Conservation (phyloP, 106 monocot species). For the Platanthera guangdongensis region DNA sequence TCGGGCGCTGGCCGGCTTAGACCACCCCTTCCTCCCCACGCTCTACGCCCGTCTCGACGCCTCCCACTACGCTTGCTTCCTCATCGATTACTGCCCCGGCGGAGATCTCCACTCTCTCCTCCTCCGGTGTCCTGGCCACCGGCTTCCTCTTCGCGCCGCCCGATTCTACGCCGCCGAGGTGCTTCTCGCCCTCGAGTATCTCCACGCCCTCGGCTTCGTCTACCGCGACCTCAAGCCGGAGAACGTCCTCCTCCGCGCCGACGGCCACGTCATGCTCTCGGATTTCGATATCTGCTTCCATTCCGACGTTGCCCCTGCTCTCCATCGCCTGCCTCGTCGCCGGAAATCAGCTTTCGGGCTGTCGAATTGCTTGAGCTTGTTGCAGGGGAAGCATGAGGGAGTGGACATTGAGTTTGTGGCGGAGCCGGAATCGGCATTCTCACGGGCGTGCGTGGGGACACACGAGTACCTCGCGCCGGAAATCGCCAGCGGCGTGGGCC, state of each 20-base stretch:
- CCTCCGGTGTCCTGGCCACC: constrained; percentile 34
- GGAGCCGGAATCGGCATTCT: constrained; percentile 50
- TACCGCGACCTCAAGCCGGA: constrained; percentile 93
- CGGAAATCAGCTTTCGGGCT: background rate
- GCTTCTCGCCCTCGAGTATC: constrained; percentile 78
- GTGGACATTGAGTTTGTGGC: constrained; percentile 60
- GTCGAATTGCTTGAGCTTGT: background rate
- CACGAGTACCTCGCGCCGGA: constrained; percentile 92
- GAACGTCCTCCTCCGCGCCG: constrained; percentile 70
- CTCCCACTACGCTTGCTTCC: constrained; percentile 73
- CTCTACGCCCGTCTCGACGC: constrained; percentile 77
- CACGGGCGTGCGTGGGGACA: constrained; percentile 73
- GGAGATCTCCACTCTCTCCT: constrained; percentile 77
- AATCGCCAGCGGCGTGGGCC: constrained; percentile 40
- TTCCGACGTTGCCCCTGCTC: constrained; percentile 34
- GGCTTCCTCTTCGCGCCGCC: constrained; percentile 37
- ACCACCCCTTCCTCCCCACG: constrained; percentile 82
- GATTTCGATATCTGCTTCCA: constrained; percentile 89
- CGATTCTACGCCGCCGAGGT: constrained; percentile 79
- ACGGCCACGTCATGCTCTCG: constrained; percentile 88
- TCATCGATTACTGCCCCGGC: constrained; percentile 82
- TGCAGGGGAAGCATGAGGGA: background rate
- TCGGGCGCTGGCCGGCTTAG: constrained; percentile 43
- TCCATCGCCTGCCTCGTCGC: constrained; percentile 18
- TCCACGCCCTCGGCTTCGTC: constrained; percentile 70